phyloP scores from a whole-genome alignment of 371 early-diverging fungal species.

The Mucor irregularis region DNA sequence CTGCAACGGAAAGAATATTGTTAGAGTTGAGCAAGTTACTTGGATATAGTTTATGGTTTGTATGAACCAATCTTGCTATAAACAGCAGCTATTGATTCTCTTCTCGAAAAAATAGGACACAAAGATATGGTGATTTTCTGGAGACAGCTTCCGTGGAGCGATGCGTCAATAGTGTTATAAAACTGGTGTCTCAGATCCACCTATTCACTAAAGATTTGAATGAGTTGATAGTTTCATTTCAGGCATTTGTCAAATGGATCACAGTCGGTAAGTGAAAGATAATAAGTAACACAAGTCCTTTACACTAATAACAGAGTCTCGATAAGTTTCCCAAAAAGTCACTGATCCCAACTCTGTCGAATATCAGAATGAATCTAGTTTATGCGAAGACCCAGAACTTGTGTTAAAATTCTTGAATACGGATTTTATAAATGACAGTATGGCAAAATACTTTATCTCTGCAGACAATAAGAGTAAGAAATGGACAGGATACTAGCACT shows the following conservation, averaged over 20 bases:
- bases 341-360: constrained; percentile 10
- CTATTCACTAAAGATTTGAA: constrained; percentile 1
- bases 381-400: constrained; percentile 26
- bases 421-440: constrained; percentile 15
- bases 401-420: constrained; percentile 16
- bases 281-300: too few relatives aligned
- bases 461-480: neutral
- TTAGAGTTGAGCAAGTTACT: constrained; percentile 14
- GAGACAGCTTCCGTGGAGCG: constrained; percentile 4
- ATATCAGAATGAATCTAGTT: neutral
- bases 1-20: constrained; percentile 19
- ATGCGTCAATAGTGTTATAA: constrained; percentile 1
- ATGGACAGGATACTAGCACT: neutral
- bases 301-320: too few relatives aligned
- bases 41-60: constrained; percentile 26
- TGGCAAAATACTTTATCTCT: constrained; percentile 13
- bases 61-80: neutral
- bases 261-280: constrained; percentile 3
- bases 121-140: constrained; percentile 20
- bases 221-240: constrained; percentile 3
- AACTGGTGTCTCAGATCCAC: constrained; percentile 1
- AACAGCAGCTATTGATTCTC: neutral
- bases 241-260: constrained; percentile 25
- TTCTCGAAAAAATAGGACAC: constrained; percentile 7
- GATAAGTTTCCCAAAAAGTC: constrained; percentile 15